These are phyloP conservation scores for Dorcoceras hygrometricum DNA, from an alignment of 257 asterid species.

Conservation along the genomic window DNA sequence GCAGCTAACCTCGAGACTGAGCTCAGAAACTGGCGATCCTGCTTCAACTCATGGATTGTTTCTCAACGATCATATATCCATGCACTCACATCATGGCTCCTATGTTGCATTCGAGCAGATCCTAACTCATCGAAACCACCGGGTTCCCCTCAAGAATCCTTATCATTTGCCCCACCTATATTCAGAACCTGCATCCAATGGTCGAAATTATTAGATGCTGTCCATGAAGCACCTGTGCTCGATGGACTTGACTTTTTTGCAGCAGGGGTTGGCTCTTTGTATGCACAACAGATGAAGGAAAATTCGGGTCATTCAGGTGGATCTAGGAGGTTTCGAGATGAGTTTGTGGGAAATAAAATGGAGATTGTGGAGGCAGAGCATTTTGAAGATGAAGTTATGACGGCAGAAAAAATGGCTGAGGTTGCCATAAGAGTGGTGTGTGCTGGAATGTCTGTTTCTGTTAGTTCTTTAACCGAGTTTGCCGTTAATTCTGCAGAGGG, in stretches of 20 bases:
- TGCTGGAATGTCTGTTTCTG: constrained; percentile 92
- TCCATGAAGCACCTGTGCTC: constrained; percentile 60
- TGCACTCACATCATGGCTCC: constrained; percentile 73
- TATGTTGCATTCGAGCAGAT: constrained; percentile 57
- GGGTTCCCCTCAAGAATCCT: constrained; percentile 58
- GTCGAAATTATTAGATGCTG: constrained; percentile 61
- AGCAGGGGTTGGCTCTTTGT: constrained; percentile 78
- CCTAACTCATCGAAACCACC: constrained; percentile 54
- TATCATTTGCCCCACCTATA: constrained; percentile 52
- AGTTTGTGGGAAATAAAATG: constrained; percentile 33
- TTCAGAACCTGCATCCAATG: constrained; percentile 72
- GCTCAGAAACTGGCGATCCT: constrained; percentile 81
- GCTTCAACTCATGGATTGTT: constrained; percentile 74
- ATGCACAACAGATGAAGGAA: constrained; percentile 67
- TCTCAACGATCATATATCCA: constrained; percentile 78
- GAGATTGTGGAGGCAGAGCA: constrained; percentile 62
- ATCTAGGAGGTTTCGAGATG: constrained; percentile 58
- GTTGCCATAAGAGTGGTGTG: constrained; percentile 81
- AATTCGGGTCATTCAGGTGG: constrained; percentile 48
- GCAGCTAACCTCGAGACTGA: constrained; percentile 84
- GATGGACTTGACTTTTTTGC: constrained; percentile 86
- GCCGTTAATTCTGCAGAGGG: constrained; percentile 74
- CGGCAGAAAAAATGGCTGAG: constrained; percentile 90
- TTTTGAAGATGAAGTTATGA: constrained; percentile 68
- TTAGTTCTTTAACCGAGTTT: constrained; percentile 76